Evolutionary conservation across 139 green algal genomes (phyloP).

Genomic region (Chlamydomonas incerta): DNA sequence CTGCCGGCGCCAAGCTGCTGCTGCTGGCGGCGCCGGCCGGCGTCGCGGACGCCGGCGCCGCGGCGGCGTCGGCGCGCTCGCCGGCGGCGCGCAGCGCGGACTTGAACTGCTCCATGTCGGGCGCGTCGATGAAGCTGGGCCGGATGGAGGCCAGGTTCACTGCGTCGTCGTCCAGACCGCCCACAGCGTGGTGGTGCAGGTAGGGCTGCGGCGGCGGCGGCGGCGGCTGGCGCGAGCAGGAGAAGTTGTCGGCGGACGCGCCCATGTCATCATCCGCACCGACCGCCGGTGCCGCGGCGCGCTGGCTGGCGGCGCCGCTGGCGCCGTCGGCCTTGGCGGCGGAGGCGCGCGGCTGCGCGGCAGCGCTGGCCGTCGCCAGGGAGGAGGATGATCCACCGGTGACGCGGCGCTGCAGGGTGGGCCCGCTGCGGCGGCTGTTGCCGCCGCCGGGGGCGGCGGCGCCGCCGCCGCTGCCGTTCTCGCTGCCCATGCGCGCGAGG

Average conservation of each 20-base stretch:
- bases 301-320: too few relatives aligned
- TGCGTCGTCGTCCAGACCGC: slow-evolving; percentile 1
- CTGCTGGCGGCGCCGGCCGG: neutral
- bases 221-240: neutral
- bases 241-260: slow-evolving; percentile 23
- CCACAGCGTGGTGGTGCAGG: neutral
- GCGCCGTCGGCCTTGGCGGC: neutral
- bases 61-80: neutral
- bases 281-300: too few relatives aligned
- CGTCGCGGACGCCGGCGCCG: neutral
- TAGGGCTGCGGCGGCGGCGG: neutral
- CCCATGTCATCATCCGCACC: neutral
- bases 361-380: too few relatives aligned
- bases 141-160: slow-evolving; percentile 31
- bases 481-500: slow-evolving; percentile 14
- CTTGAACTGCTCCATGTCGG: slow-evolving; percentile 22
- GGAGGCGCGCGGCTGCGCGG: neutral
- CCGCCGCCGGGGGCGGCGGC: neutral
- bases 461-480: neutral
- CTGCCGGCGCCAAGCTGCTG: neutral
- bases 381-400: neutral
- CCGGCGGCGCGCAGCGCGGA: neutral
- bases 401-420: too few relatives aligned
- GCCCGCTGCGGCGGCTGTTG: neutral
- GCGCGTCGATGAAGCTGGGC: slow-evolving; percentile 14